Conservation (phyloP, 345 rosid genomes). For the Erodium maritimum region DNA sequence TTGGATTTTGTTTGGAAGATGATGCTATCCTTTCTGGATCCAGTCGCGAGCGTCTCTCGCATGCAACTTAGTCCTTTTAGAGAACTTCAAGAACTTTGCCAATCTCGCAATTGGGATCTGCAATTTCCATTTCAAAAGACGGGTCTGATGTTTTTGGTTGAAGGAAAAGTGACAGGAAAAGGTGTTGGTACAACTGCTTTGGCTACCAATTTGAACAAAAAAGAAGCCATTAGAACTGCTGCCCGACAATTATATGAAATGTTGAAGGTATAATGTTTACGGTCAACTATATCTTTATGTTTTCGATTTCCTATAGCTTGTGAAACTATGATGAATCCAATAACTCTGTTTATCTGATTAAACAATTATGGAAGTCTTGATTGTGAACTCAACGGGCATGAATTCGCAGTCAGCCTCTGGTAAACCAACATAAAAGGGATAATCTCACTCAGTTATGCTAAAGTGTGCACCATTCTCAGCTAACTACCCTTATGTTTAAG, state of each 20-base stretch:
- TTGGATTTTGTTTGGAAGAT: slow-evolving; percentile 54
- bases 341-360: too few relatives aligned
- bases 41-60: slow-evolving; percentile 42
- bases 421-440: too few relatives aligned
- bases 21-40: slow-evolving; percentile 63
- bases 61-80: slow-evolving; percentile 54
- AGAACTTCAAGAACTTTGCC: slow-evolving; percentile 65
- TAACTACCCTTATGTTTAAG: too few relatives aligned
- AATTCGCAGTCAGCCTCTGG: too few relatives aligned
- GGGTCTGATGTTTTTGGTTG: slow-evolving; percentile 31
- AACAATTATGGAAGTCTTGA: too few relatives aligned
- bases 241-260: slow-evolving; percentile 29
- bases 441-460: too few relatives aligned
- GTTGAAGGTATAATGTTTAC: slow-evolving; percentile 47
- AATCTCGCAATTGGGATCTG: slow-evolving; percentile 41
- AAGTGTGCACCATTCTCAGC: too few relatives aligned
- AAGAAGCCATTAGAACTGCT: slow-evolving; percentile 46
- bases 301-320: too few relatives aligned
- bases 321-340: too few relatives aligned
- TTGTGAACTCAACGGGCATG: too few relatives aligned
- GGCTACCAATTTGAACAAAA: slow-evolving; percentile 41
- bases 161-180: slow-evolving; percentile 32
- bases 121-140: slow-evolving; percentile 20
- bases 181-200: slow-evolving; percentile 27
- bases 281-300: background rate